Base-by-base conservation (phyloP, 2,329 filamentous ascomycete species). In the Chaetomiaceae sp. region DNA sequence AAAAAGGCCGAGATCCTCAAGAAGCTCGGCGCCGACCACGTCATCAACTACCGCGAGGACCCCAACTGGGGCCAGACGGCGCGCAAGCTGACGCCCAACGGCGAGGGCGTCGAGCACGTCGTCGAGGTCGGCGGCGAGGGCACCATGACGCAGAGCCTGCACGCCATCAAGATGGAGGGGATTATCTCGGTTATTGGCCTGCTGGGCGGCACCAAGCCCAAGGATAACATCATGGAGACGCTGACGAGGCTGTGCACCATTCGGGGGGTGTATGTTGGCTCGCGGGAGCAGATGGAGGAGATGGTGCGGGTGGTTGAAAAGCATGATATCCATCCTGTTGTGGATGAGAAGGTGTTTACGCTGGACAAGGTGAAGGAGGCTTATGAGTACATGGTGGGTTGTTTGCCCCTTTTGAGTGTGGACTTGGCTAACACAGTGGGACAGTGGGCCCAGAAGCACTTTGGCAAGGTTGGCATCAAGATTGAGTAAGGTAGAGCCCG, bases 31-130 rank as follows among this genome's bases (percentile, higher is more conserved):
- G 80, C 78, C 1, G 73, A 79, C 59, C 74, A 82, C 58, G 71
- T 83, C 47, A 71, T 83, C 64, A 82, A 83, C 70, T 83, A 84
- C 69, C 70, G 70, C 48, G 71, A 75, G 33, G 74, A 75, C 36
- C 54, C 68, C 0, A 72, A 76, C 60, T 83, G 81, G 80, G 80
- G 80, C 36, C 71, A 77, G 64, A 72, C 72, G 6, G 80, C 77
- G 0, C 74, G 75, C 57, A 70, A 68, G 46, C 65, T 82, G 5
- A 81, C 79, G 0, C 70, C 73, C 0, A 63, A 66, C 9, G 68
- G 68, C 1, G 61, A 60, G 2, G 81, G 81, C 12, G 75, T 81
- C 3, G 70, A 81, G 57, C 71, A 79, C 53, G 68, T 84, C 37
- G 63, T 83, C 29, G 81, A 84, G 63, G 77, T 83, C 4, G 81